Base-by-base conservation (phyloP, 129 eudicot genomes). In the Pittosporum tobira region DNA sequence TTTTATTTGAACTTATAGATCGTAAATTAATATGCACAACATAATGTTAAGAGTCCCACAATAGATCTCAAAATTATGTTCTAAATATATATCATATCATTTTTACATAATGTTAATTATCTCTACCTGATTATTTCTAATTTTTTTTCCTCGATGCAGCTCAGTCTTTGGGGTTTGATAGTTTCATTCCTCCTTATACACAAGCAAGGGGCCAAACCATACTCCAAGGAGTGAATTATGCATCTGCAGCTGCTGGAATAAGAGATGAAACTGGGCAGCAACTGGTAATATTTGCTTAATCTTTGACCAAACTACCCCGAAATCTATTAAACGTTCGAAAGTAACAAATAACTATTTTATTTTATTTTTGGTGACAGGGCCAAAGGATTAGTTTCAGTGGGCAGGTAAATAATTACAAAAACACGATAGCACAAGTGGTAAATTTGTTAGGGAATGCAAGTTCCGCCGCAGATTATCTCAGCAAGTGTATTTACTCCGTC, bases 161-260 rank as follows among this genome's bases (percentile, higher is more conserved):
- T 54, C 84, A 84, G 69, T 88, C 77, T 7, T 54, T 81, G 52
- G 95, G 95, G 4, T 81, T 85, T 28, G 77, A 85, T 21, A 79
- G 50, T 46, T 75, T 78, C 29, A 84, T 84, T 54, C 84, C 77
- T 0, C 75, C 94, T 0, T 84, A 74, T 38, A 65, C 94, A 30
- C 59, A 42, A 22, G 84, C 65, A 10, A 69, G 88, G 18, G 84
- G 85, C 36, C 63, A 67, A 30, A 61, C 57, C 21, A 57, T 81
- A 53, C 83, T 84, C 18, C 47, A 59, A 54, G 88, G 94, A 57
- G 82, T 84, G 18, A 84, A 84, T 60, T 84, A 77, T 46, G 94
- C 88, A 9, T 84, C 94, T n/a, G 94, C 88, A 43, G 88, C 94
- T 2, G 88, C 94, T 36, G 94, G 94, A 66, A 80, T 84, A 24